phyloP scores from a whole-genome alignment of 352 stramenopile genomes.

The Pythium chondricola region DNA sequence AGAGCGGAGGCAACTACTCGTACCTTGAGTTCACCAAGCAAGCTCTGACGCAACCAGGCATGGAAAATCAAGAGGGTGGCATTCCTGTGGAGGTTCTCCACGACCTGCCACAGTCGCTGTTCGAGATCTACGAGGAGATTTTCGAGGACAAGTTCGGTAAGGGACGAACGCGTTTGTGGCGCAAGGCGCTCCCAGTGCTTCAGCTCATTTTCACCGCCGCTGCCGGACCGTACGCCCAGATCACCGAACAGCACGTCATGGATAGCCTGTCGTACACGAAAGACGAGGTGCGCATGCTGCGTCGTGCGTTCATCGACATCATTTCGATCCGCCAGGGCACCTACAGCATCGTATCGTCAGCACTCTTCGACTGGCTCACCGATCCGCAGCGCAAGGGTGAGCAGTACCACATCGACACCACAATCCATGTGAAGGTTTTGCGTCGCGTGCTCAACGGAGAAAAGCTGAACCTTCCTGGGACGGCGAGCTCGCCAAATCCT shows the following conservation, averaged over 20 bases:
- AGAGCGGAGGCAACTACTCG: constrained; percentile 69
- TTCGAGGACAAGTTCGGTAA: constrained; percentile 87
- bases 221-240: constrained; percentile 57
- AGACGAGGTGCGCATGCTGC: constrained; percentile 65
- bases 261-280: constrained; percentile 43
- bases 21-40: constrained; percentile 80
- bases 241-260: constrained; percentile 64
- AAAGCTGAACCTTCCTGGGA: constrained; percentile 17
- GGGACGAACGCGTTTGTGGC: constrained; percentile 65
- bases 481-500: constrained; percentile 1
- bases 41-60: constrained; percentile 59
- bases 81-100: constrained; percentile 59
- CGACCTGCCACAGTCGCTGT: constrained; percentile 70
- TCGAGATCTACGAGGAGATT: constrained; percentile 81
- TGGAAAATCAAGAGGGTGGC: constrained; percentile 38
- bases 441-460: constrained; percentile 26
- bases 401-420: constrained; percentile 57
- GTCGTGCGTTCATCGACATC: constrained; percentile 71
- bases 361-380: constrained; percentile 65
- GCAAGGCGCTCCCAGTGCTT: constrained; percentile 65
- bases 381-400: constrained; percentile 44
- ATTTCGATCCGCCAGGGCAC: constrained; percentile 50
- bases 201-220: constrained; percentile 66
- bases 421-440: constrained; percentile 40
- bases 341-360: constrained; percentile 68